phyloP scores from a whole-genome alignment of 441 rosid species.

The Adansonia rubrostipa region DNA sequence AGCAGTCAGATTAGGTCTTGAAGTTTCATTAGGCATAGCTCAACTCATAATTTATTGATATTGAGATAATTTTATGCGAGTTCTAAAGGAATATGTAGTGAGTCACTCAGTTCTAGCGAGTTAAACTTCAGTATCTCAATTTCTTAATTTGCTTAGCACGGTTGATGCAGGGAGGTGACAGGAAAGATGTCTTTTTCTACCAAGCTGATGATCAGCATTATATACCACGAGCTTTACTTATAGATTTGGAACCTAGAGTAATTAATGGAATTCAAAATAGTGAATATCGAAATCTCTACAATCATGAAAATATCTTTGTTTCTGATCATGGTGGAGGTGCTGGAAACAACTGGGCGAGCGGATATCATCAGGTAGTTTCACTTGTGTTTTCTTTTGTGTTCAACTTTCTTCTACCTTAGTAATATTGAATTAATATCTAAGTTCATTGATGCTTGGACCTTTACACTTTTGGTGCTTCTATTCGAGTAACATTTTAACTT shows the following conservation, averaged over 20 bases:
- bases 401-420: background rate
- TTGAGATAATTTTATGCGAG: background rate
- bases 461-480: background rate
- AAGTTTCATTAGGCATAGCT: too few relatives aligned
- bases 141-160: constrained; percentile 1
- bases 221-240: constrained; percentile 88
- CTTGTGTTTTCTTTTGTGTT: background rate
- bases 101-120: constrained; percentile 10
- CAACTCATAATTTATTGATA: background rate
- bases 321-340: constrained; percentile 98
- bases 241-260: constrained; percentile 97
- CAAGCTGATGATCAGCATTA: constrained; percentile 99
- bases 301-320: constrained; percentile 91
- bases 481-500: background rate
- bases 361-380: constrained; percentile 87
- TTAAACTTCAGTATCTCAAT: background rate
- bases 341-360: constrained; percentile 99
- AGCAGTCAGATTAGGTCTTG: background rate
- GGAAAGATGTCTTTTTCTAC: constrained; percentile 96
- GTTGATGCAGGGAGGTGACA: constrained; percentile 84
- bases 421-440: background rate
- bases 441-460: background rate
- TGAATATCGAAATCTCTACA: constrained; percentile 88
- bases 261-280: constrained; percentile 95
- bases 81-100: background rate